Percentiles rank a stretch among this genome's conserved stretches.
Evolutionary conservation across 2,329 filamentous ascomycete genomes (phyloP).

Genomic region (Fusarium sp.): DNA sequence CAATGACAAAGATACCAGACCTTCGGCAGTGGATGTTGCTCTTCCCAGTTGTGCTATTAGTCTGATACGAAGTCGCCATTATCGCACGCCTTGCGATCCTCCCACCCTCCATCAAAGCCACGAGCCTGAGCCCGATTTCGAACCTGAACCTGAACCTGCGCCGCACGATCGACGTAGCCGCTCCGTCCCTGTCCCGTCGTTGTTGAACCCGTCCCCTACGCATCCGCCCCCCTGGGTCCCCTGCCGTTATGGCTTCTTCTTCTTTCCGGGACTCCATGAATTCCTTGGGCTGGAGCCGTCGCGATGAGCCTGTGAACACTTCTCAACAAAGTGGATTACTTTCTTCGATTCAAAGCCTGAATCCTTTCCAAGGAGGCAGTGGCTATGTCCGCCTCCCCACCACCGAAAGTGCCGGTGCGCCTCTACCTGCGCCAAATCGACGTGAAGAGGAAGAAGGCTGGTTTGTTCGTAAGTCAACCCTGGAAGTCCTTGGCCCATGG

Average conservation of each 20-base stretch:
- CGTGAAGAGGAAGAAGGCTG: conserved; percentile 96
- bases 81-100: conserved; percentile 26
- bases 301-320: conserved; percentile 84
- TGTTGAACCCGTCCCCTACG: conserved; percentile 37
- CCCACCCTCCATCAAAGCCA: conserved; percentile 45
- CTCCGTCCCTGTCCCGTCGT: conserved; percentile 41
- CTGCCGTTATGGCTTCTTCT: conserved; percentile 79
- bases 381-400: conserved; percentile 94
- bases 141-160: conserved; percentile 42
- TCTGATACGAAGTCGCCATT: conserved; percentile 35
- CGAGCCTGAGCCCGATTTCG: conserved; percentile 40
- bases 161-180: conserved; percentile 50
- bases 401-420: conserved; percentile 84
- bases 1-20: conserved; percentile 26
- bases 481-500: conserved; percentile 43
- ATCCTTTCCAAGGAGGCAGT: conserved; percentile 83
- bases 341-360: conserved; percentile 85
- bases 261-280: conserved; percentile 96
- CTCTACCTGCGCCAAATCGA: conserved; percentile 85
- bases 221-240: conserved; percentile 39
- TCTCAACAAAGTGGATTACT: conserved; percentile 79
- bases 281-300: conserved; percentile 93
- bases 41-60: conserved; percentile 24
- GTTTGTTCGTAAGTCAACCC: conserved; percentile 86
- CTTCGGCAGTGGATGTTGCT: conserved; percentile 29